Percentiles rank a stretch among this genome's conserved stretches.
Evolutionary conservation across 2,329 filamentous ascomycete species (phyloP).

Genomic region (Dactylellina leptospora): DNA sequence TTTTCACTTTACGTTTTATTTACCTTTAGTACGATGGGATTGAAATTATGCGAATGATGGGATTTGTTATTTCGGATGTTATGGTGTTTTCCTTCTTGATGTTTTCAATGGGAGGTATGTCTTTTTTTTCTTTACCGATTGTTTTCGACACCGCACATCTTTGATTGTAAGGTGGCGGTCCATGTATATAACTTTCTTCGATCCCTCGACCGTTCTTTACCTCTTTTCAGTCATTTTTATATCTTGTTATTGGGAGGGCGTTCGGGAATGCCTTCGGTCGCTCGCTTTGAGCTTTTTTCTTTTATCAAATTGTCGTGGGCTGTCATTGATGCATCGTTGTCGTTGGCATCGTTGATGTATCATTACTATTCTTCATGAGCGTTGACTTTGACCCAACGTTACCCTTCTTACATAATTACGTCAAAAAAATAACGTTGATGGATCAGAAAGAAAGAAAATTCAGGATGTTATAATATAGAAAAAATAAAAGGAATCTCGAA

Average conservation of each 20-base stretch:
- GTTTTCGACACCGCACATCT: not conserved
- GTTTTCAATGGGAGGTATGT: not conserved
- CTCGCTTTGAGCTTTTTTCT: conserved; percentile 1
- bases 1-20: too few species aligned
- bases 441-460: not conserved
- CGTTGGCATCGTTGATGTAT: too few species aligned
- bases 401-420: too few species aligned
- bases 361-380: too few species aligned
- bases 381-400: too few species aligned
- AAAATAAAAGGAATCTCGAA: too few species aligned
- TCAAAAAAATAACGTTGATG: too few species aligned
- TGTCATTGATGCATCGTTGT: not conserved
- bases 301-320: not conserved
- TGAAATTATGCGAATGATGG: not conserved
- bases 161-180: not conserved
- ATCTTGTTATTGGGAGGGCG: conserved; percentile 17
- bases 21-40: not conserved
- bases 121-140: not conserved
- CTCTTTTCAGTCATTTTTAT: not conserved
- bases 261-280: conserved; percentile 34
- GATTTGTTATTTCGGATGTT: not conserved
- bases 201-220: too few species aligned
- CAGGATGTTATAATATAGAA: conserved; percentile 2
- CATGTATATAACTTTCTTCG: not conserved
- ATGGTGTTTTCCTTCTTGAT: not conserved